Percentiles rank a stretch among this genome's conserved stretches.
Evolutionary conservation across 345 rosid species (phyloP).

Genomic region (Litchi chinensis): DNA sequence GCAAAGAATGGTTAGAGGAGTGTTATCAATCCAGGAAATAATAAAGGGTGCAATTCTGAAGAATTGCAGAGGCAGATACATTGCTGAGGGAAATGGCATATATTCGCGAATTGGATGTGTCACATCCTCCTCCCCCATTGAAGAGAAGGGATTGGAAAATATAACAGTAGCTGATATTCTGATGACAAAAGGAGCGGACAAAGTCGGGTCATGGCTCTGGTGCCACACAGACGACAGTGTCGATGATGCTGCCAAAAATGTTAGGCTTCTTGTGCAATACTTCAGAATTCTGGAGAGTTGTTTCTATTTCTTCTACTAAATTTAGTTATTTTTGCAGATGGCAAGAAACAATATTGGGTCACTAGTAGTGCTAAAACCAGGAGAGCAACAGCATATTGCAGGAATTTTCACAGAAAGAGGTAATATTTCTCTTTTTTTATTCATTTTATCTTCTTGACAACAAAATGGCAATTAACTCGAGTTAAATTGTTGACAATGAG

Average conservation of each 20-base stretch:
- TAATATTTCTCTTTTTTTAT: slow-evolving; percentile 19
- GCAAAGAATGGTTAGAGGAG: slow-evolving; percentile 45
- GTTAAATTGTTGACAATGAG: slow-evolving; percentile 9
- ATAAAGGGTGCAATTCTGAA: slow-evolving; percentile 35
- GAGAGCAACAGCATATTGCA: slow-evolving; percentile 62
- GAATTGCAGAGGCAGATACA: slow-evolving; percentile 26
- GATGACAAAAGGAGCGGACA: slow-evolving; percentile 57
- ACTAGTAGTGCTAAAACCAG: slow-evolving; percentile 81
- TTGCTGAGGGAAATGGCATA: slow-evolving; percentile 16
- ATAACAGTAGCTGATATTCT: slow-evolving; percentile 77
- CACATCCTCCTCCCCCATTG: slow-evolving; percentile 34
- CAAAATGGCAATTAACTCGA: background rate
- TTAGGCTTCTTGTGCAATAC: slow-evolving; percentile 29
- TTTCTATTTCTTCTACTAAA: background rate
- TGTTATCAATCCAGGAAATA: slow-evolving; percentile 44
- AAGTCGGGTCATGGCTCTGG: slow-evolving; percentile 62
- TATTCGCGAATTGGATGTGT: slow-evolving; percentile 36
- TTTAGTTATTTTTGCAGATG: slow-evolving; percentile 58
- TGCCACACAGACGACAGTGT: slow-evolving; percentile 69
- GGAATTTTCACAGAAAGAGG: slow-evolving; percentile 96
- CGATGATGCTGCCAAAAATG: slow-evolving; percentile 75
- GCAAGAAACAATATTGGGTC: slow-evolving; percentile 87
- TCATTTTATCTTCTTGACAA: background rate
- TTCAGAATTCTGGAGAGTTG: background rate
- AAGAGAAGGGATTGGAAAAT: slow-evolving; percentile 76